A percentile compares a stretch with the other conserved stretches of the same genome.
These are phyloP conservation scores for Solanum ahanhuiri DNA, from an alignment of 257 asterid species.

Conservation along the genomic window DNA sequence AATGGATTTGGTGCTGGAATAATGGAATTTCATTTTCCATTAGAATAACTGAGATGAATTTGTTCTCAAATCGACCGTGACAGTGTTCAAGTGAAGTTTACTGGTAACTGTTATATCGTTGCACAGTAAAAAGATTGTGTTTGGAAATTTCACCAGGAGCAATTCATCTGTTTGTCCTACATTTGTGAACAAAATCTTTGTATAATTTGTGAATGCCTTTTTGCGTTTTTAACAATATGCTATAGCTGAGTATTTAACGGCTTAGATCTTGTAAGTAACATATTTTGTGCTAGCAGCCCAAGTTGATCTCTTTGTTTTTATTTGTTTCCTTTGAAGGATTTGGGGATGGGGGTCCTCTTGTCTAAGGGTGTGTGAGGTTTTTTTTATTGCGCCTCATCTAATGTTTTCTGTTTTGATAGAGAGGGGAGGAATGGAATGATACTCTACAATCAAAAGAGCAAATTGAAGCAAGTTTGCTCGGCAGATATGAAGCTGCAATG, in stretches of 20 bases:
- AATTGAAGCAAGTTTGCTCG: slow-evolving; percentile 10
- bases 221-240: not conserved
- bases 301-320: not conserved
- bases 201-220: not conserved
- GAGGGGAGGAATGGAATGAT: slow-evolving; percentile 15
- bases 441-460: slow-evolving; percentile 14
- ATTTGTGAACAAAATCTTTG: not conserved
- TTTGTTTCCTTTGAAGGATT: not conserved
- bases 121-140: not conserved
- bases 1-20: not conserved
- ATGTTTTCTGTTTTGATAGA: slow-evolving; percentile 1
- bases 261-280: not conserved
- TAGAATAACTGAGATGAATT: not conserved
- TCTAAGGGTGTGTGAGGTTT: not conserved
- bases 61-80: not conserved
- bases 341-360: not conserved
- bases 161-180: not conserved
- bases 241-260: not conserved
- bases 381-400: not conserved
- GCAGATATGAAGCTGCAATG: slow-evolving; percentile 13
- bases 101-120: not conserved
- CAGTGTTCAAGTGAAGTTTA: not conserved
- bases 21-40: not conserved
- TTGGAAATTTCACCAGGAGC: not conserved
- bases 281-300: not conserved